A percentile compares a stretch with the other conserved stretches of the same genome.
Evolutionary conservation across 2,329 filamentous ascomycete species (phyloP).

Genomic region (Periconia digitata): DNA sequence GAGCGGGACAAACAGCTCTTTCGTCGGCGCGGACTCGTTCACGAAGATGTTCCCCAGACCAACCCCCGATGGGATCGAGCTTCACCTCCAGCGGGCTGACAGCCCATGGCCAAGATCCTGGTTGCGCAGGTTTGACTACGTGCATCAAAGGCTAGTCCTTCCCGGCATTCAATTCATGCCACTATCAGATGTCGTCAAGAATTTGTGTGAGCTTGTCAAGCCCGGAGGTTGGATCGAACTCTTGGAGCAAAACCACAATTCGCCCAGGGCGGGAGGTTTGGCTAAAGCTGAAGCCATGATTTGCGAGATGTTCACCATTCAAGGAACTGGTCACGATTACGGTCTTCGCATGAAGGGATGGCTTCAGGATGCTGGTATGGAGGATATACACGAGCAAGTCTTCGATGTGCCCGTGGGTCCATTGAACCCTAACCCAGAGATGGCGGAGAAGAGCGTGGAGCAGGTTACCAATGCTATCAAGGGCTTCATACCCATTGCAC

Average conservation of each 20-base stretch:
- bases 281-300: not conserved
- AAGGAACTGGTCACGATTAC: not conserved
- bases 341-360: not conserved
- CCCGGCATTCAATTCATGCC: not conserved
- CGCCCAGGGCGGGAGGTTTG: not conserved
- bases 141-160: not conserved
- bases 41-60: too few species aligned
- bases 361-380: not conserved
- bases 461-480: not conserved
- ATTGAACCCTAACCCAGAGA: too few species aligned
- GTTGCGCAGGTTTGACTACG: not conserved
- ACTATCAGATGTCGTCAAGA: not conserved
- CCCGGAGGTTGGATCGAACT: constrained; percentile 6
- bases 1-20: too few species aligned
- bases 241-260: not conserved
- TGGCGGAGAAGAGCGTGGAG: not conserved
- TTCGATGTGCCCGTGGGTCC: not conserved
- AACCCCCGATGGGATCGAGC: too few species aligned
- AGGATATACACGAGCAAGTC: not conserved
- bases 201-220: constrained; percentile 1
- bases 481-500: not conserved
- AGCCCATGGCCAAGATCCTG: not conserved
- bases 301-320: not conserved
- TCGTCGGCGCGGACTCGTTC: too few species aligned
- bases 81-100: too few species aligned